Evolutionary conservation across 192 early-diverging fungal genomes (phyloP).

Genomic region (Jimgerdemannia flammicorona): DNA sequence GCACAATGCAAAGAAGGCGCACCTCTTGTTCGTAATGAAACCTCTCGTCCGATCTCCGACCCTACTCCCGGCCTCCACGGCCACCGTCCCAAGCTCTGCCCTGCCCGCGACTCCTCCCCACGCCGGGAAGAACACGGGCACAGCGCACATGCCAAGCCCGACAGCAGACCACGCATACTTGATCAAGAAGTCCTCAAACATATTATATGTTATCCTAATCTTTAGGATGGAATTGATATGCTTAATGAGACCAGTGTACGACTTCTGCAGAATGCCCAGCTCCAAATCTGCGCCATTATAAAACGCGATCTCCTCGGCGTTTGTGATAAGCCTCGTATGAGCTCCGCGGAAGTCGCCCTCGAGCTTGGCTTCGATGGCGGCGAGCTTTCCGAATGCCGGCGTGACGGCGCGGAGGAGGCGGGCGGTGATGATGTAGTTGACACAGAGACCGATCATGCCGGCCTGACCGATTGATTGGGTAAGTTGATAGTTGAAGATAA

Average conservation of each 20-base stretch:
- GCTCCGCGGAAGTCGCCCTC: conserved; percentile 94
- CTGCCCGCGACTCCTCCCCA: conserved; percentile 43
- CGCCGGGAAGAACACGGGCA: conserved; percentile 83
- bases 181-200: conserved; percentile 94
- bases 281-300: conserved; percentile 88
- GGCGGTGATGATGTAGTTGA: conserved; percentile 77
- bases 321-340: conserved; percentile 91
- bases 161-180: conserved; percentile 96
- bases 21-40: conserved; percentile 89
- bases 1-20: not conserved
- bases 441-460: conserved; percentile 75
- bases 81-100: conserved; percentile 35
- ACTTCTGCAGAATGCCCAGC: conserved; percentile 71
- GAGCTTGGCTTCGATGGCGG: conserved; percentile 84
- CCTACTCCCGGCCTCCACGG: conserved; percentile 35
- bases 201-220: conserved; percentile 86
- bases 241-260: conserved; percentile 70
- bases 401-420: conserved; percentile 77
- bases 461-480: conserved; percentile 82
- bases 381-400: conserved; percentile 93
- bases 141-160: conserved; percentile 75
- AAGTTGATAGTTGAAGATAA: conserved; percentile 92
- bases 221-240: conserved; percentile 88
- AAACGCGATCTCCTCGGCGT: conserved; percentile 96
- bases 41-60: conserved; percentile 67